Conservation (phyloP, 305 asterid species). For the Andrographis paniculata region DNA sequence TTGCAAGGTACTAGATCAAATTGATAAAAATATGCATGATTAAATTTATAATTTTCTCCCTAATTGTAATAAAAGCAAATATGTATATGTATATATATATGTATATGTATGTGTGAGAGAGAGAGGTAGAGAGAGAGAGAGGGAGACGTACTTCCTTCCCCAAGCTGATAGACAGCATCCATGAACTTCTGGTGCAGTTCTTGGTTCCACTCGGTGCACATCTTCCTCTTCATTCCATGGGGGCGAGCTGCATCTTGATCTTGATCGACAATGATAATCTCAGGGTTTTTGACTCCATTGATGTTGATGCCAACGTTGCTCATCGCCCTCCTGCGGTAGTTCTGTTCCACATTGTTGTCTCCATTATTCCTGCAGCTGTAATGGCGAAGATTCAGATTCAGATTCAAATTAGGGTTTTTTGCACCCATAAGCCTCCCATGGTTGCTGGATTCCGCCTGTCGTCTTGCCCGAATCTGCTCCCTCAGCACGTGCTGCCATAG, state of each 20-base stretch:
- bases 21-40: too few relatives aligned
- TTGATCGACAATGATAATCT: constrained; percentile 3
- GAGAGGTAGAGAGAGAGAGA: background rate
- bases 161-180: constrained; percentile 29
- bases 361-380: too few relatives aligned
- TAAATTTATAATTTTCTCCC: too few relatives aligned
- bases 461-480: constrained; percentile 20
- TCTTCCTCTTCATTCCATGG: constrained; percentile 4
- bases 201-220: constrained; percentile 39
- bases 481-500: constrained; percentile 41
- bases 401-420: too few relatives aligned
- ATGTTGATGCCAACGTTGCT: too few relatives aligned
- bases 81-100: background rate
- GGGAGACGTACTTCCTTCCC: constrained; percentile 36
- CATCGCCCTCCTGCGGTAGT: too few relatives aligned
- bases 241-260: background rate
- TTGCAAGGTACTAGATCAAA: too few relatives aligned
- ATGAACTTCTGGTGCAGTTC: constrained; percentile 40
- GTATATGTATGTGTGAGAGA: background rate
- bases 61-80: background rate
- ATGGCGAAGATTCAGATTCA: too few relatives aligned
- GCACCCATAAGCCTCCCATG: constrained; percentile 1
- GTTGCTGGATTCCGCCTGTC: constrained; percentile 17
- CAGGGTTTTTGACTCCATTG: background rate
- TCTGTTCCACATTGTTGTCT: too few relatives aligned